Evolutionary conservation across 306 rosid genomes (phyloP).

Genomic region (Casuarina equisetifolia): DNA sequence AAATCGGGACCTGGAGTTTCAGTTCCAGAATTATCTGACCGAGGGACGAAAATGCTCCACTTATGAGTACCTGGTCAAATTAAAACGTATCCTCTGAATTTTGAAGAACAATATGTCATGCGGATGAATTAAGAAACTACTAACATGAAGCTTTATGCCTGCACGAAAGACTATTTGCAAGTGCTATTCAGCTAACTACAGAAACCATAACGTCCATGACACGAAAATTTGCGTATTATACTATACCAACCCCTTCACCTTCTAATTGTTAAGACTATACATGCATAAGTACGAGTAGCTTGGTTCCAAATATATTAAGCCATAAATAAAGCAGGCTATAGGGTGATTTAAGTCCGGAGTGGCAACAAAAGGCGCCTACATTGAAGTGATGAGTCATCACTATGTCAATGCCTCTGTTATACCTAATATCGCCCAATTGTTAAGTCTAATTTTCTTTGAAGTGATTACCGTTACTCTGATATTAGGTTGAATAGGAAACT

Average conservation of each 20-base stretch:
- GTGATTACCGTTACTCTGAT: background rate
- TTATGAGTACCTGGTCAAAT: slow-evolving; percentile 37
- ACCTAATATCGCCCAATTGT: background rate
- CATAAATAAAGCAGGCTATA: background rate
- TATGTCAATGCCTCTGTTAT: background rate
- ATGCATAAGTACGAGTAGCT: too few species aligned
- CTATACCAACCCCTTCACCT: background rate
- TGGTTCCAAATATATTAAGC: background rate
- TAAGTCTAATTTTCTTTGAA: background rate
- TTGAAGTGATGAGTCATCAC: background rate
- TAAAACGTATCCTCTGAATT: slow-evolving; percentile 11
- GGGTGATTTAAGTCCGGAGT: background rate
- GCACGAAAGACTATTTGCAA: background rate
- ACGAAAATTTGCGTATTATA: background rate
- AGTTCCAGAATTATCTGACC: slow-evolving; percentile 40
- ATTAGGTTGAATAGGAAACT: too few species aligned
- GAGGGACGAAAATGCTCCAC: slow-evolving; percentile 33
- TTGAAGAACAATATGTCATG: slow-evolving; percentile 1
- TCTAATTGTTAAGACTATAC: too few species aligned
- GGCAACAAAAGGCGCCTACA: background rate
- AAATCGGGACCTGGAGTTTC: slow-evolving; percentile 90
- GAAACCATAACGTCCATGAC: background rate
- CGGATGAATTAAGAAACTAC: background rate
- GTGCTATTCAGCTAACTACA: too few species aligned
- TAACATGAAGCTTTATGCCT: background rate